Evolutionary conservation across 768 basidiomycete genomes (phyloP), one percentile per base, ranked within the genome.

Genomic region (Pleurotus giganteus): DNA sequence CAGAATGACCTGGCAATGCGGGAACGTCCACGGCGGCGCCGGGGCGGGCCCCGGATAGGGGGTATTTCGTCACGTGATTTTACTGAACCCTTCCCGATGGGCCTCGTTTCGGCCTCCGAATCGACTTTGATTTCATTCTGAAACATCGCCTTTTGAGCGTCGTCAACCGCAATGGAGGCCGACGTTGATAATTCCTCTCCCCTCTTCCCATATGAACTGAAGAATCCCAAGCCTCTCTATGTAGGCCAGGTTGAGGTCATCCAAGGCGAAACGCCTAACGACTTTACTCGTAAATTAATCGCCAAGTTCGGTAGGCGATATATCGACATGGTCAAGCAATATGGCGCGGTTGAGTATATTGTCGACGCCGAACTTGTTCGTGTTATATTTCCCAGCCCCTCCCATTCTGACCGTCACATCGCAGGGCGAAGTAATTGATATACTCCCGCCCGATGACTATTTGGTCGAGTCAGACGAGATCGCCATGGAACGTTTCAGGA

Each of bases 391-490:
- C 26, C 19, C 17, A 26, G 7, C 6, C 17, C 9, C 12, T 12
- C 12, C 8, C 26, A 24, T 24, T 11, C 17, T 4, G 21, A 11
- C 15, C 19, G 32, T 9, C 6, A 11, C 26, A n/a, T 6, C 37
- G 19, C 23, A 50, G 49, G 31, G 34, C 27, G 49, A 51, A 37
- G 37, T 51, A 31, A 19, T 51, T 13, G 49, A 51, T 8, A 26
- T 51, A 11, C 4, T 36, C 21, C 31, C 49, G 31, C 31, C 49
- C 31, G 49, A 51, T 19, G 49, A 51, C 21, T 51, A 51, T n/a
- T 34, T 51, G 5, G 49, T 34, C 34, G 49, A 51, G 34, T 51
- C 49, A 21, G 49, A 51, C 34, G 32, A 51, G 24, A 23, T 51
- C 26, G 49, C 49, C 4, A 51, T 28, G 9, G 31, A 51, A 23